Conservation (phyloP, 768 basidiomycete genomes). For the Trametes cubensis region DNA sequence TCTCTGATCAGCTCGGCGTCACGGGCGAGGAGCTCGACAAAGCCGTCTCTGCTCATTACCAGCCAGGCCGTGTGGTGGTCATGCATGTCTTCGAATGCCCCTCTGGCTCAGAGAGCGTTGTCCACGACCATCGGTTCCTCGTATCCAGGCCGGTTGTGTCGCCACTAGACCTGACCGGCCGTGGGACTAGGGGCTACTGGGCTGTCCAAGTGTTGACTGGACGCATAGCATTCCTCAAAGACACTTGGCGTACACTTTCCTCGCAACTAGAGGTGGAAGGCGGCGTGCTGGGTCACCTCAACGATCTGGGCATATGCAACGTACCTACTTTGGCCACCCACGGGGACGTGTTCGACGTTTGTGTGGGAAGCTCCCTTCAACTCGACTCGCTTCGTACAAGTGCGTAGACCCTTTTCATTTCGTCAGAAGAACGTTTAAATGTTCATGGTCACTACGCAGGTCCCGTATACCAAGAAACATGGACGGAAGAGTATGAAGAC, state of each 20-base stretch:
- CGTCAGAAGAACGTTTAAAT: too few species aligned
- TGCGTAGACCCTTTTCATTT: too few species aligned
- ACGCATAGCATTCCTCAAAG: slow-evolving; percentile 13
- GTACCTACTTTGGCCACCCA: not conserved
- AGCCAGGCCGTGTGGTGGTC: not conserved
- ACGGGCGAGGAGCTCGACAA: not conserved
- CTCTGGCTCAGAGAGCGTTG: not conserved
- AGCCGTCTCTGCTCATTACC: slow-evolving; percentile 13
- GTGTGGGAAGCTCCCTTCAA: too few species aligned
- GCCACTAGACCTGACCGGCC: not conserved
- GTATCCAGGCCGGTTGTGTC: slow-evolving; percentile 10
- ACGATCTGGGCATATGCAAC: slow-evolving; percentile 1
- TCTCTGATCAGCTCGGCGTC: not conserved
- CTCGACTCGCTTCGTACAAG: too few species aligned
- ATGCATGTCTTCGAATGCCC: not conserved
- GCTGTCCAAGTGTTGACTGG: not conserved
- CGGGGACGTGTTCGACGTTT: slow-evolving; percentile 6
- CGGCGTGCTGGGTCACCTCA: not conserved
- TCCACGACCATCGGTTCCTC: not conserved
- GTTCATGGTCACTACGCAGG: not conserved
- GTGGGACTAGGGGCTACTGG: slow-evolving; percentile 18
- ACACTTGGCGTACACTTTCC: slow-evolving; percentile 8
- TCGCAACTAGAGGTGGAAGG: not conserved
- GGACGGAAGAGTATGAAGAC: not conserved
- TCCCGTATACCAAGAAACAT: not conserved